These are phyloP conservation scores for Linnemannia hyalina DNA, from an alignment of 192 early-diverging fungal species.

Conservation along the genomic window DNA sequence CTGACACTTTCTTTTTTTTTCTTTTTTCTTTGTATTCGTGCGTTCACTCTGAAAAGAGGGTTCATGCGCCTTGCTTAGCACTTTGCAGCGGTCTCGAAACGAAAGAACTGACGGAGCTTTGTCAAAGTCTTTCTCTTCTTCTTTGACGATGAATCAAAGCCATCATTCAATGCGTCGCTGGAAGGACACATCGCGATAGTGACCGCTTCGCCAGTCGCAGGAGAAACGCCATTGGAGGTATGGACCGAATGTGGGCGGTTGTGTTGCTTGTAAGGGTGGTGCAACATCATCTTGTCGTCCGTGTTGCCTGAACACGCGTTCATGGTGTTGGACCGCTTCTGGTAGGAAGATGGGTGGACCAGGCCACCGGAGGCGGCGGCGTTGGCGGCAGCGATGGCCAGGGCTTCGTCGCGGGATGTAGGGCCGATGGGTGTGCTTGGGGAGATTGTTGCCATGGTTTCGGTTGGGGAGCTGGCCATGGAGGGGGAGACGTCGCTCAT, in stretches of 20 bases:
- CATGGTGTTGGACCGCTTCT: slow-evolving; percentile 21
- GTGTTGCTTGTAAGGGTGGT: slow-evolving; percentile 41
- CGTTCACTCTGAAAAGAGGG: not conserved
- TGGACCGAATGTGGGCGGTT: slow-evolving; percentile 15
- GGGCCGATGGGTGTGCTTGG: slow-evolving; percentile 33
- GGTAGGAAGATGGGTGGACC: not conserved
- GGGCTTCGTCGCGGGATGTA: slow-evolving; percentile 18
- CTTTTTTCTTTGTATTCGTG: not conserved
- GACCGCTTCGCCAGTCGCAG: not conserved
- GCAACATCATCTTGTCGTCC: slow-evolving; percentile 26
- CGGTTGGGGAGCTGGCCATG: slow-evolving; percentile 31
- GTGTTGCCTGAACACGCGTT: not conserved
- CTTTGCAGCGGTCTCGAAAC: slow-evolving; percentile 25
- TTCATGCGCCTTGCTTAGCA: not conserved
- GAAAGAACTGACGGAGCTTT: slow-evolving; percentile 52
- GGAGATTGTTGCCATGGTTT: slow-evolving; percentile 52
- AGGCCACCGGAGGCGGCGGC: not conserved
- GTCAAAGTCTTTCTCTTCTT: slow-evolving; percentile 51
- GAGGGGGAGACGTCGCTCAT: slow-evolving; percentile 52
- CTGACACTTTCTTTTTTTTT: too few relatives aligned
- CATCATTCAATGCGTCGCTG: slow-evolving; percentile 25
- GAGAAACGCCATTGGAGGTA: not conserved
- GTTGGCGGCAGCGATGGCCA: not conserved
- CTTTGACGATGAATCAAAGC: slow-evolving; percentile 36
- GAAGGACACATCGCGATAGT: slow-evolving; percentile 34